Percentiles rank a stretch among this genome's conserved stretches.
phyloP scores from a whole-genome alignment of 768 basidiomycete species.

The Trametes gibbosa region DNA sequence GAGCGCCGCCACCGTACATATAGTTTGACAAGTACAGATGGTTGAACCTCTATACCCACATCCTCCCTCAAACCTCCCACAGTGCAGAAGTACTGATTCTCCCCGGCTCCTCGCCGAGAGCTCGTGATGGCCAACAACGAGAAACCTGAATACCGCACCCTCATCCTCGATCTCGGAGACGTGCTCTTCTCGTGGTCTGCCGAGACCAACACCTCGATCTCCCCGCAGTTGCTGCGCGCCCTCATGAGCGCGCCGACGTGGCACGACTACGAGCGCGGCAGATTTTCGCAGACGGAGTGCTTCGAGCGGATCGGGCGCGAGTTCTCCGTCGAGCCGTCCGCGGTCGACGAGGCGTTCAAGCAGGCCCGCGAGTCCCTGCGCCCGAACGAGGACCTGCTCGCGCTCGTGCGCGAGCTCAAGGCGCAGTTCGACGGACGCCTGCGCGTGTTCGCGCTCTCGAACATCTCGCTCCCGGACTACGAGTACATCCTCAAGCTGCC shows the following conservation, averaged over 20 bases:
- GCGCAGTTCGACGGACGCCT: slow-evolving; percentile 29
- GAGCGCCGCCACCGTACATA: no score
- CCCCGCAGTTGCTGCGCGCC: slow-evolving; percentile 37
- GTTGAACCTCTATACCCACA: neutral
- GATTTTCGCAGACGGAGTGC: slow-evolving; percentile 42
- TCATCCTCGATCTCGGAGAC: slow-evolving; percentile 56
- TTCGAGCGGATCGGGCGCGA: slow-evolving; percentile 41
- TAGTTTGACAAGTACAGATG: no score
- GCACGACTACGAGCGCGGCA: slow-evolving; percentile 54
- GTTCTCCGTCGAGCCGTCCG: slow-evolving; percentile 34
- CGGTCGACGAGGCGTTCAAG: slow-evolving; percentile 44
- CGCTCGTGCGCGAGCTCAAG: slow-evolving; percentile 46
- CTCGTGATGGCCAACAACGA: neutral
- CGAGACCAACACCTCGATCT: slow-evolving; percentile 42
- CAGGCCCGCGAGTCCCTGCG: slow-evolving; percentile 48
- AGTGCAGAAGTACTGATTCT: no score
- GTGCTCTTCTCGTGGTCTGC: slow-evolving; percentile 56
- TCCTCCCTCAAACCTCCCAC: no score
- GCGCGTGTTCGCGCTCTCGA: neutral
- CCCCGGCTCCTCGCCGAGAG: neutral
- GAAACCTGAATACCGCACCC: slow-evolving; percentile 20
- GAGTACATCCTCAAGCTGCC: slow-evolving; percentile 39
- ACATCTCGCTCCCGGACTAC: slow-evolving; percentile 24
- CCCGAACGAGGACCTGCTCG: slow-evolving; percentile 37
- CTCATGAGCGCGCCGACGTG: slow-evolving; percentile 48